Percentiles rank a stretch among this genome's conserved stretches.
These are phyloP conservation scores for Fusarium anthophilum DNA, from an alignment of 2,329 filamentous ascomycete species.

Conservation along the genomic window DNA sequence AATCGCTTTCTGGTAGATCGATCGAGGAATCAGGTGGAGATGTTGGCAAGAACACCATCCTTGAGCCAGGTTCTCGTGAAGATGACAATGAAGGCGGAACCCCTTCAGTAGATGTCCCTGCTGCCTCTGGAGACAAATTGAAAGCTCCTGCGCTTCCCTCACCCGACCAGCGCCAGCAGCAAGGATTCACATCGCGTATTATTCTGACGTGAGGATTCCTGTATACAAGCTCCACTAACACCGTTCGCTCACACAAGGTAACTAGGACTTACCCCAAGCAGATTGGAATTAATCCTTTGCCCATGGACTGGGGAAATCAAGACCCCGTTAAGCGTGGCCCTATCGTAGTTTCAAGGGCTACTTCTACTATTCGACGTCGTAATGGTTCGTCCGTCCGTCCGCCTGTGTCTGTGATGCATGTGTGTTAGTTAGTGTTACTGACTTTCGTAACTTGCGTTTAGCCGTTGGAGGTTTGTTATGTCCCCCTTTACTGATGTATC, in stretches of 20 bases:
- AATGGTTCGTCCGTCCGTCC: constrained; percentile 69
- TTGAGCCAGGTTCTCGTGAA: constrained; percentile 17
- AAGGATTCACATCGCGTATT: constrained; percentile 63
- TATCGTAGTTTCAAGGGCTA: constrained; percentile 82
- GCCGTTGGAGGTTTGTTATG: constrained; percentile 65
- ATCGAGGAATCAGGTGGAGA: constrained; percentile 21
- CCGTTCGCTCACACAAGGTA: constrained; percentile 11
- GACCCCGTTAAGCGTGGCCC: constrained; percentile 82
- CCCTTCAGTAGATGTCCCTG: constrained; percentile 18
- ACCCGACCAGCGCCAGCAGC: constrained; percentile 53
- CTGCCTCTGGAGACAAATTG: constrained; percentile 25
- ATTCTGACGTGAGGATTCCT: constrained; percentile 59
- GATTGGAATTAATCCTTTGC: constrained; percentile 90
- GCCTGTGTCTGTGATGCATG: constrained; percentile 5
- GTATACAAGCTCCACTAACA: not conserved
- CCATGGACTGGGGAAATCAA: constrained; percentile 85
- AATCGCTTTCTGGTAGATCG: constrained; percentile 49
- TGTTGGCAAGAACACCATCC: constrained; percentile 10
- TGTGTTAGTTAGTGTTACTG: constrained; percentile 16
- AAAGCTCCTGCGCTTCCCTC: constrained; percentile 40
- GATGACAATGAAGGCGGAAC: constrained; percentile 9
- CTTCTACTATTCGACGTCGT: constrained; percentile 79
- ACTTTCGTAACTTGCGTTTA: constrained; percentile 40
- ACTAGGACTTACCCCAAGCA: constrained; percentile 87
- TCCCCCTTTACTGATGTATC: constrained; percentile 33